phyloP scores from a whole-genome alignment of 352 stramenopile genomes.

The Globisporangium recalcitrans region DNA sequence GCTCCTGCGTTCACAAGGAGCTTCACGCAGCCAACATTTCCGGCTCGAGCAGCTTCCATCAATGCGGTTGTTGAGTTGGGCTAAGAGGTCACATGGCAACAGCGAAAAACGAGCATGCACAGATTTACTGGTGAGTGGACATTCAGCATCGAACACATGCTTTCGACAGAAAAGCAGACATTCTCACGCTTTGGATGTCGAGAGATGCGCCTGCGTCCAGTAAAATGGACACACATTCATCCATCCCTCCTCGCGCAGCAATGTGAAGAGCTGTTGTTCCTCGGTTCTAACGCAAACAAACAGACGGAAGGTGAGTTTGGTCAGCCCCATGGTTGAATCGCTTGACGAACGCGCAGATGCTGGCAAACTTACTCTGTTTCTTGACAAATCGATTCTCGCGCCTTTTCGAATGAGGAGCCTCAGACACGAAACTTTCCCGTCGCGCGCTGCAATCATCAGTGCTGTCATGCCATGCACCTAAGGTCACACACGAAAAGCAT shows the following conservation, averaged over 20 bases:
- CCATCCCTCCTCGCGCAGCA: slow-evolving; percentile 62
- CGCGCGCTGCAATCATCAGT: slow-evolving; percentile 74
- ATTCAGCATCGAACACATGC: background rate
- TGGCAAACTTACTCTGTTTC: slow-evolving; percentile 55
- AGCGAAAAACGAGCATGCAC: background rate
- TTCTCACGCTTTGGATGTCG: slow-evolving; percentile 71
- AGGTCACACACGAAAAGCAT: background rate
- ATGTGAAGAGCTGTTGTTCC: slow-evolving; percentile 82
- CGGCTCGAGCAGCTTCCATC: slow-evolving; percentile 81
- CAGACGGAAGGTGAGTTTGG: slow-evolving; percentile 9
- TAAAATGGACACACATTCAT: slow-evolving; percentile 71
- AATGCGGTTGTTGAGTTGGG: slow-evolving; percentile 83
- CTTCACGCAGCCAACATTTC: slow-evolving; percentile 72
- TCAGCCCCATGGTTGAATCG: background rate
- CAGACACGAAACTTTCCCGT: slow-evolving; percentile 58
- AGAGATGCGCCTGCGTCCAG: slow-evolving; percentile 61
- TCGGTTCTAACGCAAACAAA: slow-evolving; percentile 40
- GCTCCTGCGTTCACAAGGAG: slow-evolving; percentile 62
- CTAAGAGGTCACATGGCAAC: slow-evolving; percentile 21
- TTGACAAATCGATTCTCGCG: slow-evolving; percentile 74
- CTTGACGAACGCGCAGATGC: background rate
- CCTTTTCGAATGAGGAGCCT: slow-evolving; percentile 76
- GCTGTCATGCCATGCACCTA: slow-evolving; percentile 80
- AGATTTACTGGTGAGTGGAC: background rate
- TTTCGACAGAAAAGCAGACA: background rate